These are phyloP conservation scores for Oenanthe javanica DNA, from an alignment of 140 eudicot genomes.

Conservation along the genomic window DNA sequence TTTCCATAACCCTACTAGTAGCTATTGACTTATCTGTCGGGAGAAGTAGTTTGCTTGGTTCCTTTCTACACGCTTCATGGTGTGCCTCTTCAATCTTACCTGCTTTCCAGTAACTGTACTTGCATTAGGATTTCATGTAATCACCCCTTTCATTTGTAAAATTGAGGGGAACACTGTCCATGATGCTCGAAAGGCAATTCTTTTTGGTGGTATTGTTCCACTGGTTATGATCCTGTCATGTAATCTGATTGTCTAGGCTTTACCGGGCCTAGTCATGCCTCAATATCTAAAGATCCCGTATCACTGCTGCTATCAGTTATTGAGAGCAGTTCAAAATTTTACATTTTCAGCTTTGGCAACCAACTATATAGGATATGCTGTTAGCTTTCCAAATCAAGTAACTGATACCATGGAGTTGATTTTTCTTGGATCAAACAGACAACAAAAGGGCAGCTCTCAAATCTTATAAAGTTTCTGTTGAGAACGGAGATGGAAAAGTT, in stretches of 20 bases:
- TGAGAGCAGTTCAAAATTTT: conserved; percentile 31
- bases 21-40: conserved; percentile 31
- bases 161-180: conserved; percentile 25
- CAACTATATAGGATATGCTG: conserved; percentile 38
- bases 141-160: conserved; percentile 39
- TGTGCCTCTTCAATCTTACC: conserved; percentile 25
- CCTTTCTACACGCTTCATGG: conserved; percentile 30
- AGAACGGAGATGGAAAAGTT: conserved; percentile 20
- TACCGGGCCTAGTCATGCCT: conserved; percentile 17
- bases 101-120: conserved; percentile 42
- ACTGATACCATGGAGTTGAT: conserved; percentile 30
- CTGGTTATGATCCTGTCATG: conserved; percentile 34
- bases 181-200: conserved; percentile 36
- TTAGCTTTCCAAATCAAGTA: conserved; percentile 40
- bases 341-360: conserved; percentile 45
- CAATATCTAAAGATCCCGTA: conserved; percentile 24
- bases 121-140: conserved; percentile 38
- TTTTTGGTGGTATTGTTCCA: conserved; percentile 32
- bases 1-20: conserved; percentile 30
- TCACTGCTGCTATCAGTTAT: conserved; percentile 27
- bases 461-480: not conserved
- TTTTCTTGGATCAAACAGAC: not conserved
- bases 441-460: not conserved
- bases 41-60: conserved; percentile 21
- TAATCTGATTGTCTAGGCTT: conserved; percentile 37